Evolutionary conservation across 1,284 basidiomycete species (phyloP), one percentile per base, ranked within the genome.

Genomic region (Pseudozyma hubeiensis): DNA sequence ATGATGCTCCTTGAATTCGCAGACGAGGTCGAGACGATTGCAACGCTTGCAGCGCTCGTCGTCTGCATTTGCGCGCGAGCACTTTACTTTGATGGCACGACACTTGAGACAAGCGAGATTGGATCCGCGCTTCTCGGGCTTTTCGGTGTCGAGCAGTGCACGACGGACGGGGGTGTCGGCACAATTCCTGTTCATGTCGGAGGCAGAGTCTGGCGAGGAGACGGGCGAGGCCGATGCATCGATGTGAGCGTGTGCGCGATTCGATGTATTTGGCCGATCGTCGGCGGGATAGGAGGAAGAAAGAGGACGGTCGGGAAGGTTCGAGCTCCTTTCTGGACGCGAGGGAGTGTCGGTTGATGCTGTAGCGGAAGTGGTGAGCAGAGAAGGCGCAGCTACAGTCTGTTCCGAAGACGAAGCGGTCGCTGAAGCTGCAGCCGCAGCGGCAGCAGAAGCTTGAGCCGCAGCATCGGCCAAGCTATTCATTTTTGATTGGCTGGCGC

Each of bases 81-180:
- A 75, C 14, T 66, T 65, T 31, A 75, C 72, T 51, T 75, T 75
- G 64, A 75, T 75, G 33, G 72, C 72, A 11, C 72, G 63, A 19
- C 72, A 75, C 52, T 70, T 75, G 52, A 75, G 59, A 34, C 72
- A 75, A 9, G 72, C 72, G 10, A 75, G 61, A 24, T 75, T 75
- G 37, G 67, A 70, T 30, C 72, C 72, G 34, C 72, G 72, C 54
- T 75, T 75, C 30, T 70, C 67, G 33, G 72, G 72, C 44, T 63
- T 75, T 35, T 75, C 72, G 7, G 63, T 31, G 33, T 75, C 72
- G 39, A 70, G 60, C 47, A 75, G 37, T 2, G 71, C 71, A 35
- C 69, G 59, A 10, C 64, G 63, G 13, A 63, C 34, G 5, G 69
- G 60, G 9, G 69, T 66, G 30, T 66, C 64, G 31, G 52, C 53